Conservation (phyloP, 192 early-diverging fungal species). For the Lobosporangium transversale region DNA sequence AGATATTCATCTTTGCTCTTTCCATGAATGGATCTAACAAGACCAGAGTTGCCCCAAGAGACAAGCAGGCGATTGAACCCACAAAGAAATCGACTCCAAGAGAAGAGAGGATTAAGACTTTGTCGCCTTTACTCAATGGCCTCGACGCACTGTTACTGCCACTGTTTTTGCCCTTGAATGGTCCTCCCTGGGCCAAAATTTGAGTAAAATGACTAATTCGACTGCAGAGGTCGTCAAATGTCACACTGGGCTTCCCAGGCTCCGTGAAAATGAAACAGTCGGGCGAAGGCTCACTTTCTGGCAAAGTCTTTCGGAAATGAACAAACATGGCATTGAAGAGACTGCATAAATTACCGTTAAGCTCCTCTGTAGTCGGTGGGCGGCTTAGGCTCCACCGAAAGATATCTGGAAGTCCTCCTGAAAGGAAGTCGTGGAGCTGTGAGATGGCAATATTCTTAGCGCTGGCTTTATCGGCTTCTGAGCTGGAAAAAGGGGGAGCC, state of each 20-base stretch:
- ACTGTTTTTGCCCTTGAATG: constrained; percentile 7
- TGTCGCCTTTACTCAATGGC: constrained; percentile 34
- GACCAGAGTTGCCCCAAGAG: constrained; percentile 40
- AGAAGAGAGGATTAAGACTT: constrained; percentile 42
- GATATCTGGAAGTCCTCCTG: constrained; percentile 45
- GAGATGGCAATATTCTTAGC: constrained; percentile 35
- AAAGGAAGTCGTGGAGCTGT: constrained; percentile 49
- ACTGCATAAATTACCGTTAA: constrained; percentile 49
- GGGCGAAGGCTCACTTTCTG: constrained; percentile 27
- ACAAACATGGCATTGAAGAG: constrained; percentile 50
- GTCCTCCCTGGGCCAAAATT: constrained; percentile 26
- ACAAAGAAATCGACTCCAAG: constrained; percentile 51
- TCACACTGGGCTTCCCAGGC: constrained; percentile 33
- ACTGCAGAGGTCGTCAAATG: constrained; percentile 44
- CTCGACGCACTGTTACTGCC: too few relatives aligned
- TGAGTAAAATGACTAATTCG: constrained; percentile 50
- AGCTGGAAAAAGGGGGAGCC: too few relatives aligned
- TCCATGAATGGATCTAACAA: constrained; percentile 51
- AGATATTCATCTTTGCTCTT: constrained; percentile 52
- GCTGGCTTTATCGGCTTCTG: constrained; percentile 24
- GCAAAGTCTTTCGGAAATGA: constrained; percentile 27
- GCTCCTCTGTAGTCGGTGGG: constrained; percentile 35
- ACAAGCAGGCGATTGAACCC: constrained; percentile 42
- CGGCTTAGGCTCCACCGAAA: constrained; percentile 45
- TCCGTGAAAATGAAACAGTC: constrained; percentile 53